Evolutionary conservation across 805 yeast genomes (phyloP).

Genomic region (Hanseniaspora pseudoguilliermondii): DNA sequence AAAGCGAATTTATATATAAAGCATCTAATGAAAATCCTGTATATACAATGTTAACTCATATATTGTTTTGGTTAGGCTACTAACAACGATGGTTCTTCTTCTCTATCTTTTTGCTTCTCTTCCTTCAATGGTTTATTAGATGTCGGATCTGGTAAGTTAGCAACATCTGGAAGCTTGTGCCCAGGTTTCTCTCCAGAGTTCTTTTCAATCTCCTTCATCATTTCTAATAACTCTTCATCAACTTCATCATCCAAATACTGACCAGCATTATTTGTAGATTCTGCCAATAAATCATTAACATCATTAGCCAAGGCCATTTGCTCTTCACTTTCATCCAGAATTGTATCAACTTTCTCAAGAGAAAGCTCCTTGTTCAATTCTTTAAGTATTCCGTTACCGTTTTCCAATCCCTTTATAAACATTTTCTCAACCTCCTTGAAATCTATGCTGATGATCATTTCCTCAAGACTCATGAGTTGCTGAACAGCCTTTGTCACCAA

Average conservation of each 20-base stretch:
- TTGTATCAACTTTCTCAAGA: constrained; percentile 61
- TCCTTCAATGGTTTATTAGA: background rate
- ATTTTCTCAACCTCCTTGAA: constrained; percentile 82
- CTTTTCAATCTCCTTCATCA: constrained; percentile 3
- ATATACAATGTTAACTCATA: no score
- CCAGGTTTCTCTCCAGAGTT: background rate
- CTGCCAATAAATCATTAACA: constrained; percentile 39
- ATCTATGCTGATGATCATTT: constrained; percentile 67
- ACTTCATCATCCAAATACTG: constrained; percentile 45
- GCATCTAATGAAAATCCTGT: no score
- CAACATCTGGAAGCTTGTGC: background rate
- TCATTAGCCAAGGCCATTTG: constrained; percentile 71
- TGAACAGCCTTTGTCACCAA: constrained; percentile 57
- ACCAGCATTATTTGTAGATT: constrained; percentile 50
- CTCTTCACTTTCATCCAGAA: constrained; percentile 75
- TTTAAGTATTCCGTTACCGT: constrained; percentile 67
- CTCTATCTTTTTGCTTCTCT: background rate
- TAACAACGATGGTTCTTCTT: constrained; percentile 3
- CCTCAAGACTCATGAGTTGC: constrained; percentile 70
- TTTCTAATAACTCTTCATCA: constrained; percentile 20
- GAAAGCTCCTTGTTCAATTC: constrained; percentile 68
- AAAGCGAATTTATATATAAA: no score
- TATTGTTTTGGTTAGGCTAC: background rate
- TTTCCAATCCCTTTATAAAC: constrained; percentile 63
- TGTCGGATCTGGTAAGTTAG: constrained; percentile 5